Percentiles rank a stretch among this genome's conserved stretches.
phyloP scores from a whole-genome alignment of 2,329 filamentous ascomycete genomes.

The Alternaria postmessia region DNA sequence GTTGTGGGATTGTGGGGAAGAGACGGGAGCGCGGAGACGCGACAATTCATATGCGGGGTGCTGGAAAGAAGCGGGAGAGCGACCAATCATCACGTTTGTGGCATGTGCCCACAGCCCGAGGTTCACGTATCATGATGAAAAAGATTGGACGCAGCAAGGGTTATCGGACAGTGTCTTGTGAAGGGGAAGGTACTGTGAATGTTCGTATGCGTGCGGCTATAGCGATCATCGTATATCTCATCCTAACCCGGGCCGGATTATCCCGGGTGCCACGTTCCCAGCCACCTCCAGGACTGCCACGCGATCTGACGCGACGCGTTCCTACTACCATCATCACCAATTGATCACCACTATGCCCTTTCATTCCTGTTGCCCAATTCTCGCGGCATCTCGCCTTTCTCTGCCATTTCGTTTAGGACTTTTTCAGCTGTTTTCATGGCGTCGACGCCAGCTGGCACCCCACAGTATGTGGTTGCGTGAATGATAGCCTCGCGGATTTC shows the following conservation, averaged over 20 bases:
- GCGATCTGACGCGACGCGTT: background rate
- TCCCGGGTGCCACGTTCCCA: background rate
- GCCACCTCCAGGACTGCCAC: background rate
- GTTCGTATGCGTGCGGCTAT: background rate
- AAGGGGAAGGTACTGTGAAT: background rate
- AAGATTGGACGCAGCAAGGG: background rate
- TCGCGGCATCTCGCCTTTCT: constrained; percentile 52
- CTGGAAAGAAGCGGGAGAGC: constrained; percentile 11
- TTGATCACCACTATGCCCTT: constrained; percentile 26
- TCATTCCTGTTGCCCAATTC: constrained; percentile 44
- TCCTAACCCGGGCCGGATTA: background rate
- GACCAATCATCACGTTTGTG: constrained; percentile 10
- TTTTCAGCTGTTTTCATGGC: constrained; percentile 62
- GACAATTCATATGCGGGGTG: constrained; percentile 31
- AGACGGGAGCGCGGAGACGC: constrained; percentile 15
- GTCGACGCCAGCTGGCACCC: constrained; percentile 63
- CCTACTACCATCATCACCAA: background rate
- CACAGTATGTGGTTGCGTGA: constrained; percentile 62
- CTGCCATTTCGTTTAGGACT: constrained; percentile 61
- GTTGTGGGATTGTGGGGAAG: constrained; percentile 34
- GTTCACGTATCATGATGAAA: constrained; percentile 2
- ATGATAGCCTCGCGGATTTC: constrained; percentile 69
- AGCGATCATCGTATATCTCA: background rate
- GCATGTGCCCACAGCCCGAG: background rate
- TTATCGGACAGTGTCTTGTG: background rate